These are phyloP conservation scores for Leccinum longicurvipes DNA, from an alignment of 768 basidiomycete genomes.

Conservation along the genomic window DNA sequence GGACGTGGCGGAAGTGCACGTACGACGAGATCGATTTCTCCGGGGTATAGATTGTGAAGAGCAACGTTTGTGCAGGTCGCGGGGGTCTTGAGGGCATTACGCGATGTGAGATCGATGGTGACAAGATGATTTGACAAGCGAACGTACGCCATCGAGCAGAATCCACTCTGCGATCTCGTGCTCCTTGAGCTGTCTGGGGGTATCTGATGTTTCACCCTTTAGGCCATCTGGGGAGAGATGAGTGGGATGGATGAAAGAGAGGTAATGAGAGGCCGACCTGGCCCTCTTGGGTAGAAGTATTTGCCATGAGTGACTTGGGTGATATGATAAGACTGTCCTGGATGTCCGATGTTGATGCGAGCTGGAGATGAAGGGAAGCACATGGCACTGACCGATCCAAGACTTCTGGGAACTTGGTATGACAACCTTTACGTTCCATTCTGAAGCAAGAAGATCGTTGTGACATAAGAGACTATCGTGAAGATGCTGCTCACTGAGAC, in stretches of 20 bases:
- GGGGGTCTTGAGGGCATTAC: constrained; percentile 56
- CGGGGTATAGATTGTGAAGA: constrained; percentile 83
- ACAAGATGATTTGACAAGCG: constrained; percentile 19
- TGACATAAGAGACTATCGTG: constrained; percentile 11
- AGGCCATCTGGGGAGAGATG: constrained; percentile 42
- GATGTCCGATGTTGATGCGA: neutral
- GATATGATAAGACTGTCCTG: constrained; percentile 81
- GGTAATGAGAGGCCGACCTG: constrained; percentile 33
- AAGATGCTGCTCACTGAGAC: constrained; percentile 47
- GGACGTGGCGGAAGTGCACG: constrained; percentile 21
- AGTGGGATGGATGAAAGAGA: neutral
- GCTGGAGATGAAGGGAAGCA: neutral
- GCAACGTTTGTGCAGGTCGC: constrained; percentile 91
- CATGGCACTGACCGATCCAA: constrained; percentile 66
- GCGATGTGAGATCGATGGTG: constrained; percentile 4
- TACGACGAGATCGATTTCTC: constrained; percentile 86
- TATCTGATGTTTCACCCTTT: constrained; percentile 60
- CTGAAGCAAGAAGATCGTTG: constrained; percentile 31
- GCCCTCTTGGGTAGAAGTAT: constrained; percentile 73
- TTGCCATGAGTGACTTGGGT: constrained; percentile 64
- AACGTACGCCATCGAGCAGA: constrained; percentile 71
- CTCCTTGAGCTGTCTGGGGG: constrained; percentile 63
- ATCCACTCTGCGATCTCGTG: constrained; percentile 90
- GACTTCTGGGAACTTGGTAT: constrained; percentile 80
- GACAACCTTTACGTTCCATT: constrained; percentile 79